Base-by-base conservation (phyloP, 176 grass and related monocot species). In the Poa pratensis region DNA sequence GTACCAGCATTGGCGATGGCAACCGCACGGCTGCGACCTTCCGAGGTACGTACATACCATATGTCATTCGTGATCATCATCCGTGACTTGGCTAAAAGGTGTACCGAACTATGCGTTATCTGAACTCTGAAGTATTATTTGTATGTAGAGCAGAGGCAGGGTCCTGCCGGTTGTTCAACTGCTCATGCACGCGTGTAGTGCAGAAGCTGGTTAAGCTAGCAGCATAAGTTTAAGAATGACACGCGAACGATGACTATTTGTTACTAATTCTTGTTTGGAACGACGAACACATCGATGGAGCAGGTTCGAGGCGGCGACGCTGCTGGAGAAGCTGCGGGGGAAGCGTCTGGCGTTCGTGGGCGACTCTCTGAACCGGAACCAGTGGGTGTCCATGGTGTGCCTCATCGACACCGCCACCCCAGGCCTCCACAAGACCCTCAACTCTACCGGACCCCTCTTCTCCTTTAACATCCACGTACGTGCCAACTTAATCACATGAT, bases 281-380 rank as follows among this genome's bases (percentile, higher is more conserved):
- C 30, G 30, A 32, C 30, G 30, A 32, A 32, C 30, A 32, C 30
- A 32, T 32, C 3, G 30, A 3, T 3, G n/a, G 34, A 24, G 5
- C 74, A 97, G 95, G 82, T 97, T 97, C 52, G 73, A 94, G 17
- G 95, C 86, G 69, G 63, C 18, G 77, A 93, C 32, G 54, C 75
- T 97, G 64, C 77, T 97, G 19, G 79, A 65, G 75, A 80, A 86
- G 86, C 84, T 97, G 58, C 80, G 87, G 9, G 63, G 61, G 49
- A 97, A 88, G 76, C 90, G 85, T 39, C 77, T 97, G 75, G 89
- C 69, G 0, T 97, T 97, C 83, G 88, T 94, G 6, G 92, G 92
- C 17, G 95, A 97, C 83, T 97, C 95, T 6, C 84, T 97, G 18
- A 94, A 97, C 78, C 83, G 95, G 76, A 93, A 97, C 82, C 95